Conservation (phyloP, 2,329 filamentous ascomycete genomes). For the Fusarium verrucosum region DNA sequence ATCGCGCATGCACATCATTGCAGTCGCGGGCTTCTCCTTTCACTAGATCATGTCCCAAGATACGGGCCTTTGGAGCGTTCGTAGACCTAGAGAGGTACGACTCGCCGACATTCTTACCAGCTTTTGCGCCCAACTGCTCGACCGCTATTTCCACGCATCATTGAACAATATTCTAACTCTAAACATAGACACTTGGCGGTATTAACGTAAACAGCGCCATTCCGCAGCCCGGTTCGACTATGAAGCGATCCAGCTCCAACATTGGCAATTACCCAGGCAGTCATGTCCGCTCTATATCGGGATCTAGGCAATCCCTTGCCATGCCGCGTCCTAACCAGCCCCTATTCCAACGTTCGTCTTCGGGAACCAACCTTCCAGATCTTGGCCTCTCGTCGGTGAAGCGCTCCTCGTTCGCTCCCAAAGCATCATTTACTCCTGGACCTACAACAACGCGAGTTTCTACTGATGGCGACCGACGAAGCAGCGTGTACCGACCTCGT, state of each 20-base stretch:
- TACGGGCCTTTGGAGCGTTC: conserved; percentile 87
- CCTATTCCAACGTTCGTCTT: conserved; percentile 85
- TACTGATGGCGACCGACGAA: conserved; percentile 69
- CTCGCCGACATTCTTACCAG: conserved; percentile 26
- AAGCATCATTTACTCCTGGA: conserved; percentile 72
- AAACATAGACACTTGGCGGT: conserved; percentile 79
- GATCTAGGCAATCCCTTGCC: conserved; percentile 85
- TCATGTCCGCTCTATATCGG: conserved; percentile 84
- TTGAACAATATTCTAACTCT: conserved; percentile 29
- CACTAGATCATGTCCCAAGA: conserved; percentile 79
- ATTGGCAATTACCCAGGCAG: conserved; percentile 71
- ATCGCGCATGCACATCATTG: conserved; percentile 25
- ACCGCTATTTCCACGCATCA: not conserved
- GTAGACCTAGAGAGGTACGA: conserved; percentile 84
- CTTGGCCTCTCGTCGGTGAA: conserved; percentile 84
- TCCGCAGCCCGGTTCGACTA: conserved; percentile 88
- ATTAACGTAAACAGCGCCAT: conserved; percentile 86
- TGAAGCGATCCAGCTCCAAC: conserved; percentile 90
- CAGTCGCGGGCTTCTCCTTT: conserved; percentile 27
- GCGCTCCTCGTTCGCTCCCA: conserved; percentile 81
- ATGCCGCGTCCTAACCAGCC: conserved; percentile 85
- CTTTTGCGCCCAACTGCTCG: conserved; percentile 18
- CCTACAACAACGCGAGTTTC: conserved; percentile 52
- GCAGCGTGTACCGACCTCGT: conserved; percentile 81
- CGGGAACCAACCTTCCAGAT: conserved; percentile 81